These are phyloP conservation scores for Fusarium sp. DNA, from an alignment of 2,329 filamentous ascomycete species.

Conservation along the genomic window DNA sequence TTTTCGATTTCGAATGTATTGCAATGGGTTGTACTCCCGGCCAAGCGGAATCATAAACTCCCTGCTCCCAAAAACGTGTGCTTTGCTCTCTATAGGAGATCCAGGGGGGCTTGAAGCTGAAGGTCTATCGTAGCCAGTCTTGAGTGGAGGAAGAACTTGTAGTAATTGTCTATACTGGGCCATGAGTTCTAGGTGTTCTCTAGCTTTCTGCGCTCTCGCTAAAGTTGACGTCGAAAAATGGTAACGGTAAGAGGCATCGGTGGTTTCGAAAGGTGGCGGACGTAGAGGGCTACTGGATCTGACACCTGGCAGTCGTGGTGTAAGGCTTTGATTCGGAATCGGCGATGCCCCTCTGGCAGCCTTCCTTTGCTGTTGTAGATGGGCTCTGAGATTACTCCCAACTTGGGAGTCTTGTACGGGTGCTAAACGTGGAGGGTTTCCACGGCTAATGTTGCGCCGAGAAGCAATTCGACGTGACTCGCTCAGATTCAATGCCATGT, in stretches of 20 bases:
- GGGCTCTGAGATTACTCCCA: constrained; percentile 72
- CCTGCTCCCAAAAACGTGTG: constrained; percentile 42
- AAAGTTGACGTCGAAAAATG: constrained; percentile 84
- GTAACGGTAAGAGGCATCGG: constrained; percentile 66
- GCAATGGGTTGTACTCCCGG: constrained; percentile 88
- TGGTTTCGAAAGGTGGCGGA: constrained; percentile 59
- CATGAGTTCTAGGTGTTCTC: constrained; percentile 86
- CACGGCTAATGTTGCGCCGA: constrained; percentile 67
- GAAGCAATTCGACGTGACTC: constrained; percentile 78
- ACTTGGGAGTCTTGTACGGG: constrained; percentile 65
- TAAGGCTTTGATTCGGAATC: constrained; percentile 60
- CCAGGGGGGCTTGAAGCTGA: constrained; percentile 57
- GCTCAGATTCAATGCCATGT: constrained; percentile 89
- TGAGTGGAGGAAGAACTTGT: constrained; percentile 81
- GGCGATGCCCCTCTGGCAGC: constrained; percentile 73
- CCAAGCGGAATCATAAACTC: constrained; percentile 63
- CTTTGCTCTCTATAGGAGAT: constrained; percentile 55
- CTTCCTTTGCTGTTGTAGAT: constrained; percentile 78
- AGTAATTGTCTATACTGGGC: constrained; percentile 85
- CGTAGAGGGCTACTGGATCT: constrained; percentile 61
- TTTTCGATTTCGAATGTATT: constrained; percentile 92
- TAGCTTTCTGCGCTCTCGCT: constrained; percentile 85
- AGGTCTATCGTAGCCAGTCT: constrained; percentile 55
- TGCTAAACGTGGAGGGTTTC: constrained; percentile 62
- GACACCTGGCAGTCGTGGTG: constrained; percentile 57